Base-by-base conservation (phyloP, 2,329 filamentous ascomycete genomes). In the Aspergillus novoparasiticus region DNA sequence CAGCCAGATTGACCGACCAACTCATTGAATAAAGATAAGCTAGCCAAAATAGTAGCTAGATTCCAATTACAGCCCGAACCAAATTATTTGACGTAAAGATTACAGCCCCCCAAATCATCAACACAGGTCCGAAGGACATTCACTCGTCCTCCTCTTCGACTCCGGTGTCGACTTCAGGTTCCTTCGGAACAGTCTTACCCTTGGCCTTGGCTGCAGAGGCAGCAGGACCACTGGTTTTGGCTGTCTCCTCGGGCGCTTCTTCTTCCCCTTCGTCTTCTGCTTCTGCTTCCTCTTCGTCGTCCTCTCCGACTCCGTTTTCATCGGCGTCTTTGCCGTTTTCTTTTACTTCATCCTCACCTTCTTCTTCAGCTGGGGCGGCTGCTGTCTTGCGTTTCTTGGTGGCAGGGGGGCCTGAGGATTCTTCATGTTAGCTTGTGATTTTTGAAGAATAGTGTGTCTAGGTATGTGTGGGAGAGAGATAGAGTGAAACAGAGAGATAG, bases 141-240 rank as follows among this genome's bases (percentile, higher is more conserved):
- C 50, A 68, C 64, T 71, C 69, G 43, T 72, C 64, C 50, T 72
- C 67, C 61, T 78, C 73, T 32, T 70, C 73, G 61, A 65, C 72
- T 60, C 75, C 73, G 46, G 65, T 72, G 58, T 76, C 73, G 48
- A 74, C 71, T 64, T 80, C 79, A 54, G 73, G 56, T 59, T 76
- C 73, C 67, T 75, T 73, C 14, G 73, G 71, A 60, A 73, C 68
- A 54, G 60, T 63, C 19, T 51, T 67, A 28, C 66, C 75, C 74
- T 76, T 79, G 11, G 65, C 73, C 67, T 74, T 75, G 23, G 72
- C 71, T 30, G 75, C 78, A 34, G 71, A 64, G 1, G 71, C 71
- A 63, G 75, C 71, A 62, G 77, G 75, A 6, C 65, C 76, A 59
- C 75, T 75, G 28, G 66, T 68, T 65, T 75, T 71, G 11, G 75